phyloP scores from a whole-genome alignment of 371 early-diverging fungal species.

The Mortierella sp. region DNA sequence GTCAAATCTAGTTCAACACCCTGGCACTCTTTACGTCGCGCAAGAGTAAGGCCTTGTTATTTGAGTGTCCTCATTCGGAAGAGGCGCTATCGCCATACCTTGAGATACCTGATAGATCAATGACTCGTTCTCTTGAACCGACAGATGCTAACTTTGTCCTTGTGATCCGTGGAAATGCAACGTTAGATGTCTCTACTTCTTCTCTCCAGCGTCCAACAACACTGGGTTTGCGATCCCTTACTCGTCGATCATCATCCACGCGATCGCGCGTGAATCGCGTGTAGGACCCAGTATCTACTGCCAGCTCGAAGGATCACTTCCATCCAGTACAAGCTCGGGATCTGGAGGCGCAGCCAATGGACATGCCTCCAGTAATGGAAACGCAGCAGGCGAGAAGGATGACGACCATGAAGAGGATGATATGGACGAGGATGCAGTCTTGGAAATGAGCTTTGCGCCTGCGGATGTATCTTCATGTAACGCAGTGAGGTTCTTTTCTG shows the following conservation, averaged over 20 bases:
- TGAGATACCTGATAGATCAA: no score
- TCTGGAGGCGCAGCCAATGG: slow-evolving; percentile 39
- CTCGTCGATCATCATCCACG: slow-evolving; percentile 82
- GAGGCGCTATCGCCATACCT: no score
- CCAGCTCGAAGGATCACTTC: slow-evolving; percentile 68
- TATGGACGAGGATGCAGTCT: slow-evolving; percentile 64
- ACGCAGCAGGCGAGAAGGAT: slow-evolving; percentile 56
- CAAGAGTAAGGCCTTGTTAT: slow-evolving; percentile 31
- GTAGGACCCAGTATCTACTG: slow-evolving; percentile 77
- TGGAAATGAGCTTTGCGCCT: slow-evolving; percentile 77
- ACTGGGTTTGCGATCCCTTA: slow-evolving; percentile 77
- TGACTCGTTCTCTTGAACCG: no score
- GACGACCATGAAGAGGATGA: no score
- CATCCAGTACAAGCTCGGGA: slow-evolving; percentile 30
- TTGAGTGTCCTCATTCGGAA: no score
- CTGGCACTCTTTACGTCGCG: slow-evolving; percentile 46
- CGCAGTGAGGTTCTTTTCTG: slow-evolving; percentile 12
- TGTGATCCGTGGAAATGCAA: no score
- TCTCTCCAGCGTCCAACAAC: slow-evolving; percentile 53
- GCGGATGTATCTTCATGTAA: slow-evolving; percentile 69
- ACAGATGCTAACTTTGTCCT: no score
- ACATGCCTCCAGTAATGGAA: background rate
- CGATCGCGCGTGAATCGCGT: slow-evolving; percentile 72
- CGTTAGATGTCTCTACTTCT: slow-evolving; percentile 65
- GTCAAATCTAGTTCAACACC: slow-evolving; percentile 43